These are phyloP conservation scores for Dictyostelium intermedium DNA, from an alignment of 78 protist genomes.

Conservation along the genomic window DNA sequence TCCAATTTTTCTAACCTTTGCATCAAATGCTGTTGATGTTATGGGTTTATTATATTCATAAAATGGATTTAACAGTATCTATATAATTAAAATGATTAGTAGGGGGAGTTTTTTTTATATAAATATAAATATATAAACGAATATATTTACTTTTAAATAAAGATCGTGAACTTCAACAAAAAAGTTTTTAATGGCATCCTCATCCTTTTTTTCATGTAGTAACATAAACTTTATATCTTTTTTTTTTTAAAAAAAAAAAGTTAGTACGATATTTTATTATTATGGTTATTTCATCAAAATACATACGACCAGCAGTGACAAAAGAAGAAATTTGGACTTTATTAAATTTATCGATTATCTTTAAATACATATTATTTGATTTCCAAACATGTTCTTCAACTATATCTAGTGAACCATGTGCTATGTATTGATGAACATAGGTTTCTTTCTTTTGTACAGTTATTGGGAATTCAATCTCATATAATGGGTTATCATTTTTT, in stretches of 20 bases:
- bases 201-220: constrained; percentile 80
- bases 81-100: neutral
- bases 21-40: constrained; percentile 74
- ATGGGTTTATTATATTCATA: constrained; percentile 78
- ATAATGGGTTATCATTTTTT: constrained; percentile 66
- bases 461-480: constrained; percentile 50
- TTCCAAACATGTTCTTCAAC: constrained; percentile 73
- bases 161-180: constrained; percentile 74
- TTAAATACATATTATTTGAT: constrained; percentile 60
- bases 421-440: constrained; percentile 42
- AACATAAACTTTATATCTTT: constrained; percentile 77
- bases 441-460: constrained; percentile 20
- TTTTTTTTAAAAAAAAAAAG: neutral
- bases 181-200: constrained; percentile 74
- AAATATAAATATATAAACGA: too few relatives aligned
- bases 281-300: neutral
- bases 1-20: constrained; percentile 60
- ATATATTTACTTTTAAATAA: constrained; percentile 49
- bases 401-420: constrained; percentile 61
- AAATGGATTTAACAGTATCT: constrained; percentile 72
- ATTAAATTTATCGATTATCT: constrained; percentile 46
- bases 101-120: too few relatives aligned
- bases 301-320: constrained; percentile 75
- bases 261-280: neutral
- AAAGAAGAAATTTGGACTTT: constrained; percentile 57